Evolutionary conservation across 1,139 yeast species (phyloP).

Genomic region (Protomyces inundatus): DNA sequence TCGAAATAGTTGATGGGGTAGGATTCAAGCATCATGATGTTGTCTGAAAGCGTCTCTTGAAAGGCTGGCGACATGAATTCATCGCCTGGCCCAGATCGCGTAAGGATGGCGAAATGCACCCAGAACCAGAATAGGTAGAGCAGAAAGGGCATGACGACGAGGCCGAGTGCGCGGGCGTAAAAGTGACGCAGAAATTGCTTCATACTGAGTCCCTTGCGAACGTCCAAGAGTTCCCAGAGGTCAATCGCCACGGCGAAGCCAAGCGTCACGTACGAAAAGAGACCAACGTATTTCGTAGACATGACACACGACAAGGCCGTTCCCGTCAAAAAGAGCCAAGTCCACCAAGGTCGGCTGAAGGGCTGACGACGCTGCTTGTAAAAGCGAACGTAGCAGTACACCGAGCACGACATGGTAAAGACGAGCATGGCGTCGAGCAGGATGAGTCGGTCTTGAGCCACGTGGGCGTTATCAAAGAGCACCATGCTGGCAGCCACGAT

Average conservation of each 20-base stretch:
- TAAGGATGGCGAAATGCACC: constrained; percentile 76
- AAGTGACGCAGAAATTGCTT: constrained; percentile 62
- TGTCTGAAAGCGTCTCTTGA: constrained; percentile 85
- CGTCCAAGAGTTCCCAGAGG: constrained; percentile 78
- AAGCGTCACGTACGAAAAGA: constrained; percentile 77
- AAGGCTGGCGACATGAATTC: constrained; percentile 86
- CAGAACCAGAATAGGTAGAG: constrained; percentile 90
- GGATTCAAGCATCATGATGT: constrained; percentile 66
- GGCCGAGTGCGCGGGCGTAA: constrained; percentile 63
- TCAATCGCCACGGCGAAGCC: constrained; percentile 83
- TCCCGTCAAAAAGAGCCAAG: constrained; percentile 81
- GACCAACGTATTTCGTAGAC: constrained; percentile 90
- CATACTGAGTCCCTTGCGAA: constrained; percentile 61
- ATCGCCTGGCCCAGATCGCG: constrained; percentile 93
- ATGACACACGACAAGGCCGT: constrained; percentile 81
- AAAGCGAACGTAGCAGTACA: constrained; percentile 73
- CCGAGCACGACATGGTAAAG: constrained; percentile 70
- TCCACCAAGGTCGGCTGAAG: constrained; percentile 72
- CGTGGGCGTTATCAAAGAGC: constrained; percentile 86
- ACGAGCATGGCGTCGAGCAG: constrained; percentile 85
- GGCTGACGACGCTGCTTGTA: constrained; percentile 65
- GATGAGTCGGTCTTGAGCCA: constrained; percentile 83
- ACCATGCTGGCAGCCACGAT: constrained; percentile 73
- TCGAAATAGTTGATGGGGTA: constrained; percentile 72
- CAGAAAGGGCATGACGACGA: constrained; percentile 73